phyloP scores from a whole-genome alignment of 225 moss, liverwort and hornwort species.

The Physcomitrellopsis africana region DNA sequence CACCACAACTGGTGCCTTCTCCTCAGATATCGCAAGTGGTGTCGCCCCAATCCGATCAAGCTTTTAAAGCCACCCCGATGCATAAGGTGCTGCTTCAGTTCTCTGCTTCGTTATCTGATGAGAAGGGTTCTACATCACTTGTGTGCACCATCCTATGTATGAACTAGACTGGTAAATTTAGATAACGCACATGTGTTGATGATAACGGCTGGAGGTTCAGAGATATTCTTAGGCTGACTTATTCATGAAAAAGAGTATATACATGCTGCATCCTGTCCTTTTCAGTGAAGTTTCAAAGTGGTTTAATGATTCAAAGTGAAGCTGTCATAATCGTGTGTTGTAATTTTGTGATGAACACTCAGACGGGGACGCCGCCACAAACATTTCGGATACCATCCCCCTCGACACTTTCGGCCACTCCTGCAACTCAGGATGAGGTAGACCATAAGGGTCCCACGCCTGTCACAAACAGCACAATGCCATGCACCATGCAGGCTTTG shows the following conservation, averaged over 20 bases:
- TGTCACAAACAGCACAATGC: slow-evolving; percentile 52
- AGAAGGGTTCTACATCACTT: not conserved
- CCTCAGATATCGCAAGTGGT: slow-evolving; percentile 91
- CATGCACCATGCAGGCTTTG: slow-evolving; percentile 64
- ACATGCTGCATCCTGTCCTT: no score
- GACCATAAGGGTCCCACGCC: slow-evolving; percentile 71
- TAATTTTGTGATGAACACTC: slow-evolving; percentile 30
- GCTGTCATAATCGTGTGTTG: slow-evolving; percentile 26
- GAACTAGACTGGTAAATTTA: slow-evolving; percentile 1
- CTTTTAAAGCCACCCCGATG: slow-evolving; percentile 68
- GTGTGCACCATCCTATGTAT: slow-evolving; percentile 1
- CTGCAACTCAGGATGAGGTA: slow-evolving; percentile 73
- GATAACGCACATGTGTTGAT: not conserved
- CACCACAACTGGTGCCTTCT: slow-evolving; percentile 16
- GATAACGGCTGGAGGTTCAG: not conserved
- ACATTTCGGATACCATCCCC: slow-evolving; percentile 88
- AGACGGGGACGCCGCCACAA: slow-evolving; percentile 82
- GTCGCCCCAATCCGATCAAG: slow-evolving; percentile 87
- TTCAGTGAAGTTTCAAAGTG: not conserved
- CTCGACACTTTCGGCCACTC: slow-evolving; percentile 76
- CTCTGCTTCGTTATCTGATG: slow-evolving; percentile 19
- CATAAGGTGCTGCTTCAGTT: slow-evolving; percentile 57
- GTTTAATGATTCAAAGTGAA: slow-evolving; percentile 20
- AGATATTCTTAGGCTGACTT: no score
- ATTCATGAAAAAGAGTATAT: no score